Evolutionary conservation across 495 filamentous ascomycete species (phyloP), one percentile per base, ranked within the genome.

Genomic region (Neurospora sp.): DNA sequence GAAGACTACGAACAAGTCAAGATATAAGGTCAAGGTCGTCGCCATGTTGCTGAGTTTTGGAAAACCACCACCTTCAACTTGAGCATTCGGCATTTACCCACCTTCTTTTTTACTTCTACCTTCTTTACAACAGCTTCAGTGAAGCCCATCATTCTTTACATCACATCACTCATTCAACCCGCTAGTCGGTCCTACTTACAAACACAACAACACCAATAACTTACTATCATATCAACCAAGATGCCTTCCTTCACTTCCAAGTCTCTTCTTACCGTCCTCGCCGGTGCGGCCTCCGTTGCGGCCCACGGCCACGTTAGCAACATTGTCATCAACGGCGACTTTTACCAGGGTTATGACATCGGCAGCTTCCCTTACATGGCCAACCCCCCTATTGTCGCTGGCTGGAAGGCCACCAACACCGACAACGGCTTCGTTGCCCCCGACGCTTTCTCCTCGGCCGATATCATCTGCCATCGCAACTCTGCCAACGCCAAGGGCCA

Each of bases 251-350:
- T 77, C 73, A 75, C 73, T 37, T 74, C 74, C 73, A 79, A 76
- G 75, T 71, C 76, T 62, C 71, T 81, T 48, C 73, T 81, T 69
- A 69, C 87, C 39, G 78, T 84, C 75, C 79, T 91, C 72, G 85
- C 84, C 62, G 85, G 85, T 73, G 83, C 85, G 72, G 80, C 86
- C 41, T 76, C 86, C 46, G 88, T 90, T 48, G 83, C 85, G 72
- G 88, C 87, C 72, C 90, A 92, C 81, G 90, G 90, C 46, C 87
- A 86, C 71, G 88, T 91, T 35, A 83, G 80, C 16, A 87, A 88
- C 74, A 84, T 89, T 75, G 83, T 90, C 70, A 84, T 88, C 73
- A 89, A 90, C 76, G 90, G 88, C 27, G 80, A 81, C 27, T 88
- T 83, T 69, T 87, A 83, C 73, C 41, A 70, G 40, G 76, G 76